Evolutionary conservation across 495 filamentous ascomycete genomes (phyloP).

Genomic region (Venustampulla echinocandica): DNA sequence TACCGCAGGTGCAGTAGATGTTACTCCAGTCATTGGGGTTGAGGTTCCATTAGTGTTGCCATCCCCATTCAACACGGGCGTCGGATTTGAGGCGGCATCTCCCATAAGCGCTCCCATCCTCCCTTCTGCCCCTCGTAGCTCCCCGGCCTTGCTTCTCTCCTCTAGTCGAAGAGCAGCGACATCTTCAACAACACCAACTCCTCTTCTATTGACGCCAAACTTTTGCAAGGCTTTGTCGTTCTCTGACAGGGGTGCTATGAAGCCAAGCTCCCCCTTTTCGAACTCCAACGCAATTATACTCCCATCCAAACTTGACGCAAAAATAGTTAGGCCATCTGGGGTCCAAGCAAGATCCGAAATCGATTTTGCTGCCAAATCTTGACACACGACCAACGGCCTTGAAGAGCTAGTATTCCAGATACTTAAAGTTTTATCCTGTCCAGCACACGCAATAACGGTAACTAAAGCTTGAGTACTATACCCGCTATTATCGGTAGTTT

Average conservation of each 20-base stretch:
- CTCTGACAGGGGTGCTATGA: constrained; percentile 65
- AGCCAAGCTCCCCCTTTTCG: constrained; percentile 64
- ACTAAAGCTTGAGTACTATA: constrained; percentile 45
- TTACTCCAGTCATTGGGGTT: constrained; percentile 9
- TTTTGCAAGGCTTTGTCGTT: constrained; percentile 90
- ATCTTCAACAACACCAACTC: constrained; percentile 82
- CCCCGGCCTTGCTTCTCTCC: constrained; percentile 83
- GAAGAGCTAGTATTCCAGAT: constrained; percentile 97
- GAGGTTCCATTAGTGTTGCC: constrained; percentile 13
- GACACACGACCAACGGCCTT: constrained; percentile 75
- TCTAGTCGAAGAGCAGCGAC: constrained; percentile 79
- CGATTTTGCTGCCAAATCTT: constrained; percentile 81
- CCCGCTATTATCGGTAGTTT: constrained; percentile 30
- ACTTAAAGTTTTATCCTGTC: constrained; percentile 89
- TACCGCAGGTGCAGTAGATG: constrained; percentile 6
- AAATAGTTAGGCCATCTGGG: constrained; percentile 82
- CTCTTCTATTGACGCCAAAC: constrained; percentile 77
- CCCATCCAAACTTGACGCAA: constrained; percentile 79
- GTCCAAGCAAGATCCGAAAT: constrained; percentile 93
- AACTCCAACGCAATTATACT: constrained; percentile 70
- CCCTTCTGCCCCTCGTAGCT: constrained; percentile 80
- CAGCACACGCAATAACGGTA: constrained; percentile 92
- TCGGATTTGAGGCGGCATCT: constrained; percentile 39
- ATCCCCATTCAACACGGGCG: constrained; percentile 15
- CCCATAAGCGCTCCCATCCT: constrained; percentile 98